Evolutionary conservation across 345 rosid genomes (phyloP), one percentile per base, ranked within the genome.

Genomic region (Hibiscus tridactylites): DNA sequence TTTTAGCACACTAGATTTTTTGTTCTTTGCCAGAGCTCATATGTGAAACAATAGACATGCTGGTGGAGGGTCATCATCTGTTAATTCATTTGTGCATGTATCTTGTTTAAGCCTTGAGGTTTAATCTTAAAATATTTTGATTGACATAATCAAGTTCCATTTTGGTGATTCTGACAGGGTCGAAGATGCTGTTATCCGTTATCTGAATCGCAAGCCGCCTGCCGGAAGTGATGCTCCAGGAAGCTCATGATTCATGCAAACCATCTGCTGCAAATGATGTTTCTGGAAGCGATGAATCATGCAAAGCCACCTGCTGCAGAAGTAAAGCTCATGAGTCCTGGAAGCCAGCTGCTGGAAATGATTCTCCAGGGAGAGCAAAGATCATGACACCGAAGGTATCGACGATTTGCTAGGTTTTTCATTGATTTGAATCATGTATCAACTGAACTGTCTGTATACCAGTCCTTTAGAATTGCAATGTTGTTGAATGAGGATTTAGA

Each of bases 401-500:
- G 57, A 46, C 21, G 46, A 29, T 6, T 10, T n/a, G 13, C 26
- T 63, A 17, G 31, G 5, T 57, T 24, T 24, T 24, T 24, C 61
- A 19, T 53, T 54, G 33, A 24, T 71, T 62, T 52, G 70, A 24
- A 64, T 61, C 52, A 37, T 49, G 59, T 68, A 61, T 52, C 74
- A 71, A 64, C 35, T 58, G 62, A 52, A 6, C 60, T 59, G 80
- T 44, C 47, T 44, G 47, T 74, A 78, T 73, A 71, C 68, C 35
- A 24, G 71, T 73, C 63, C 28, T 24, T 21, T 21, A 29, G 80
- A 37, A 19, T 59, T 65, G 49, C 56, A 54, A 6, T 78, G 69
- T 61, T 70, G 58, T 28, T 28, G 53, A 56, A 44, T 63, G 74
- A 58, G 64, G 39, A 35, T 54, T 37, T 29, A 8, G 59, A 65